Evolutionary conservation across 2,329 filamentous ascomycete genomes (phyloP), one percentile per base, ranked within the genome.

Genomic region (Zymoseptoria crescenta): DNA sequence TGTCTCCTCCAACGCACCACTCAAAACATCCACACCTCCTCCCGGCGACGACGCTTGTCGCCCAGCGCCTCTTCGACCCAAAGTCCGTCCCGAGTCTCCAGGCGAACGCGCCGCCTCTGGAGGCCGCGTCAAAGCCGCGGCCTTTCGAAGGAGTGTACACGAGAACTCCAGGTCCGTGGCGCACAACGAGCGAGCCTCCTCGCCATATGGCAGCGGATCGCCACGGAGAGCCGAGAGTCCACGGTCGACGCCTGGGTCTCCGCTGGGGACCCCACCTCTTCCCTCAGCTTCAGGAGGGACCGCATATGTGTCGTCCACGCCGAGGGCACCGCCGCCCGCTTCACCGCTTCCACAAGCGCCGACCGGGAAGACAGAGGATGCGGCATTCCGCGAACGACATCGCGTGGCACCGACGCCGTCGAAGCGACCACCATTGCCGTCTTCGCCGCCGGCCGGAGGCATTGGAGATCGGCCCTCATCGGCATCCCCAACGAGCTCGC

Each of bases 81-180:
- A 45, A 16, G 10, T 45, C 35, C 35, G 35, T n/a, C 35, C 35
- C 24, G 51, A 52, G 24, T 52, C 51, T 52, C 51, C 51, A n/a
- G 51, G 51, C 20, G 51, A 52, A 29, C 24, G 51, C 24, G 51
- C 51, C 27, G 27, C 51, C n/a, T 27, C 51, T 52, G 51, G 51
- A 52, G 51, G 20, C 24, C 24, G 51, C 24, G 9, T 13, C 20
- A 52, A 29, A 52, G 51, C 51, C 28, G 30, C 30, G 28, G 49
- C 49, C 10, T 49, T 56, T 1, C 30, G 45, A 13, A 28, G 48
- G n/a, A 61, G 53, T 20, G 49, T 19, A 20, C 48, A 35, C 29
- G 56, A 56, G 20, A 61, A 61, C 24, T 49, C 28, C 30, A 58
- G 41, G 21, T 55, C 56, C 8, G 56, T 52, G 24, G 35, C 51